These are phyloP conservation scores for Endothia cerciana DNA, from an alignment of 2,329 filamentous ascomycete genomes.

Conservation along the genomic window DNA sequence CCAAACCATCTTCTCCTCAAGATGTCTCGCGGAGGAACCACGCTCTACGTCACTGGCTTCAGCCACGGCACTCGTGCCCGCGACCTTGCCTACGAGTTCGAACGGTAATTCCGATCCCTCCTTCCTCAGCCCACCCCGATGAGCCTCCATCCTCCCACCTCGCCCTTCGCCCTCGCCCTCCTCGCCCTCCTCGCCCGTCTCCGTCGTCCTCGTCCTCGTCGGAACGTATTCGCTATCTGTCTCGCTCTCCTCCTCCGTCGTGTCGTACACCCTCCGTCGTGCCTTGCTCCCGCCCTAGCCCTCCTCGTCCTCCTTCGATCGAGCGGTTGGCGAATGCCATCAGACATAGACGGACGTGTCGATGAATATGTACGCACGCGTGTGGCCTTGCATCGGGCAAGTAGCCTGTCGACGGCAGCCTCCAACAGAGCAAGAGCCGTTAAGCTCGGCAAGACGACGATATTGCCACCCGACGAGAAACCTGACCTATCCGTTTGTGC, in stretches of 20 bases:
- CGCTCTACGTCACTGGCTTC: conserved; percentile 98
- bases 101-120: conserved; percentile 84
- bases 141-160: conserved; percentile 30
- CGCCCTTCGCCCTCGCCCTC: conserved; percentile 29
- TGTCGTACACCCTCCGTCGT: conserved; percentile 32
- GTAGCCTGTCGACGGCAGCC: conserved; percentile 40
- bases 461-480: conserved; percentile 35
- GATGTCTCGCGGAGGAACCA: conserved; percentile 94
- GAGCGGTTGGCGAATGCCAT: conserved; percentile 48
- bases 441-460: conserved; percentile 37
- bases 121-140: conserved; percentile 35
- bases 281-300: conserved; percentile 34
- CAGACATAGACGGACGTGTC: conserved; percentile 32
- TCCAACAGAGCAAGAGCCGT: conserved; percentile 25
- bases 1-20: conserved; percentile 34
- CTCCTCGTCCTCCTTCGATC: conserved; percentile 48
- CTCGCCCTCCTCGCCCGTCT: conserved; percentile 30
- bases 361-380: conserved; percentile 10
- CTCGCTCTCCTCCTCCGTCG: conserved; percentile 38
- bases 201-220: conserved; percentile 31
- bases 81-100: conserved; percentile 99
- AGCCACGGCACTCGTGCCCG: conserved; percentile 97
- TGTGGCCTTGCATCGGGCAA: conserved; percentile 40
- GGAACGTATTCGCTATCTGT: conserved; percentile 32
- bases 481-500: conserved; percentile 32